Conservation (phyloP, 208 protist species). For the Acanthamoeba polyphaga region DNA sequence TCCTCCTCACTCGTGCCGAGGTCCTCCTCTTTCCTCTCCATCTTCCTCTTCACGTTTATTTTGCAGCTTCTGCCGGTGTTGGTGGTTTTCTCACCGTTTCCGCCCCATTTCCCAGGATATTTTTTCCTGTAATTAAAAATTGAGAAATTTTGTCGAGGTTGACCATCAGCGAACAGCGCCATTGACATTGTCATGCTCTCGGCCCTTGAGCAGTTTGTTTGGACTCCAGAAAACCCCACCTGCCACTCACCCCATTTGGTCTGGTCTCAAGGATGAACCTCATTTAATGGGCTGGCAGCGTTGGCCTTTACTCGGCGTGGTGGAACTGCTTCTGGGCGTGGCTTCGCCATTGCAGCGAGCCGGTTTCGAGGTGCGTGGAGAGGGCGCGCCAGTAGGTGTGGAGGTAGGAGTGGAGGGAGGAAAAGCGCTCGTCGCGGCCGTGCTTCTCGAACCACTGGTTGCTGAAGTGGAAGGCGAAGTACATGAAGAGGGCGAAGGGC, state of each 20-base stretch:
- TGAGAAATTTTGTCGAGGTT: too few species aligned
- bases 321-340: constrained; percentile 15
- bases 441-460: constrained; percentile 39
- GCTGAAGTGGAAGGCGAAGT: constrained; percentile 36
- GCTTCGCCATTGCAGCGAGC: constrained; percentile 38
- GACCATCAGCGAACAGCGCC: too few species aligned
- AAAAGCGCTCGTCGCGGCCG: constrained; percentile 1
- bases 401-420: background rate
- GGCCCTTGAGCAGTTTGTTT: too few species aligned
- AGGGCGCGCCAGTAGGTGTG: constrained; percentile 51
- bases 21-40: background rate
- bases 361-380: constrained; percentile 11
- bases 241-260: too few species aligned
- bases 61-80: too few species aligned
- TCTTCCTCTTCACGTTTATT: too few species aligned
- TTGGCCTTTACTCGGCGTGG: background rate
- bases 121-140: too few species aligned
- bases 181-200: too few species aligned
- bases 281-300: background rate
- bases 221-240: too few species aligned
- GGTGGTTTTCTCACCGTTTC: too few species aligned
- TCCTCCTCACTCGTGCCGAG: background rate
- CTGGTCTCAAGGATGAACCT: too few species aligned
- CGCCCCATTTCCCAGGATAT: too few species aligned
- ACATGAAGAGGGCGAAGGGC: constrained; percentile 34